Percentiles rank a stretch among this genome's conserved stretches.
Evolutionary conservation across 768 basidiomycete genomes (phyloP).

Genomic region (Pulveroboletus sp.): DNA sequence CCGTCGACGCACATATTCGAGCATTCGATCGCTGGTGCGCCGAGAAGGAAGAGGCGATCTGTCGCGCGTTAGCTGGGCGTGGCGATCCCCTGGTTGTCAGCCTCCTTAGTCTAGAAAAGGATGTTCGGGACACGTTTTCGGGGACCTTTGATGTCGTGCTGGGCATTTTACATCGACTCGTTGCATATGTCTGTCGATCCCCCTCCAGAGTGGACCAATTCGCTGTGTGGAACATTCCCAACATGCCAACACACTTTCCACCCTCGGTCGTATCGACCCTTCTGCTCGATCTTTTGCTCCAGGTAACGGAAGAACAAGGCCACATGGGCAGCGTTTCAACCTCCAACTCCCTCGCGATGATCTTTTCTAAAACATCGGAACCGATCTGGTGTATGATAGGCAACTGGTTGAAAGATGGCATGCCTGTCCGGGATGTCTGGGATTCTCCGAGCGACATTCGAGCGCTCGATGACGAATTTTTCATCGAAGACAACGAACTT

Average conservation of each 20-base stretch:
- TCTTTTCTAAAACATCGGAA: constrained; percentile 61
- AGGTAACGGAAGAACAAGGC: constrained; percentile 52
- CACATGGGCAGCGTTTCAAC: constrained; percentile 55
- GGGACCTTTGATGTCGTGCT: constrained; percentile 55
- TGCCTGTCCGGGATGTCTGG: constrained; percentile 46
- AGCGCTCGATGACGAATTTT: constrained; percentile 68
- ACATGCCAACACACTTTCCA: constrained; percentile 37
- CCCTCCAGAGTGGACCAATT: constrained; percentile 22
- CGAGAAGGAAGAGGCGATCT: constrained; percentile 60
- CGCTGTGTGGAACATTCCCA: constrained; percentile 41
- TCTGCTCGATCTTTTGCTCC: constrained; percentile 61
- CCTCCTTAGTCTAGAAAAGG: constrained; percentile 60
- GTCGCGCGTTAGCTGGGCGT: constrained; percentile 50
- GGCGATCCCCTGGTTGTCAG: constrained; percentile 48
- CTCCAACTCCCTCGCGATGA: constrained; percentile 52
- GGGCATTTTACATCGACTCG: constrained; percentile 40
- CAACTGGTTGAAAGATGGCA: constrained; percentile 70
- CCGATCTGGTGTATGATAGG: constrained; percentile 73
- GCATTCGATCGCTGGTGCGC: constrained; percentile 70
- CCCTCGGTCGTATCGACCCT: constrained; percentile 53
- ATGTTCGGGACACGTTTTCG: constrained; percentile 53
- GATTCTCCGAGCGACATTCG: constrained; percentile 16
- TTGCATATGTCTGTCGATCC: constrained; percentile 29
- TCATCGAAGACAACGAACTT: constrained; percentile 69
- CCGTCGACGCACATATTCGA: constrained; percentile 56